These are phyloP conservation scores for Stachybotrys chartarum DNA, from an alignment of 2,329 filamentous ascomycete species.

Conservation along the genomic window DNA sequence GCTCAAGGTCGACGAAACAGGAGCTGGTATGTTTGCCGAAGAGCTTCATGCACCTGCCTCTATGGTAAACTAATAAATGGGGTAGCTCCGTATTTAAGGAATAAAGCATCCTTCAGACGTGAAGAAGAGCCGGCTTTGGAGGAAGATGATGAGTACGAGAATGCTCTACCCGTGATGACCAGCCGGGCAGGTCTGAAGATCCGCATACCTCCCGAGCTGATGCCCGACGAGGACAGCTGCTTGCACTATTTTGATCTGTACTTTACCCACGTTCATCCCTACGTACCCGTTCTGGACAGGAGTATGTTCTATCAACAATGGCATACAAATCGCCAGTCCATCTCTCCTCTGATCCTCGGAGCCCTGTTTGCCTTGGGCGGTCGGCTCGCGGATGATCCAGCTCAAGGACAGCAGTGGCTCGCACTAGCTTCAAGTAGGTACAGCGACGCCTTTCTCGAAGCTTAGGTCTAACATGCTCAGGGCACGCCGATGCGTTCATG, in stretches of 20 bases:
- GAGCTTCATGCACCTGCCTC: not conserved
- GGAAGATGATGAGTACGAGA: conserved; percentile 66
- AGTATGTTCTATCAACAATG: conserved; percentile 81
- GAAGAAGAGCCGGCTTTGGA: conserved; percentile 60
- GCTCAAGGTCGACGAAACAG: conserved; percentile 79
- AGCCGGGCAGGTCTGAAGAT: conserved; percentile 68
- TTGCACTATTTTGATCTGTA: conserved; percentile 85
- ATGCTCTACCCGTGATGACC: conserved; percentile 59
- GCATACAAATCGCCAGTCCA: conserved; percentile 72
- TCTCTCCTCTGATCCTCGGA: conserved; percentile 84
- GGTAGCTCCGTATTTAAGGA: conserved; percentile 76
- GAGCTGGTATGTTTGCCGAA: conserved; percentile 64
- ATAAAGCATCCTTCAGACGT: conserved; percentile 41
- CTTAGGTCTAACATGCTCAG: conserved; percentile 34
- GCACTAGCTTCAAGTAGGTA: conserved; percentile 72
- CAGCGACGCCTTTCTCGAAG: not conserved
- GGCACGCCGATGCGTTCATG: conserved; percentile 89
- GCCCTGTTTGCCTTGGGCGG: conserved; percentile 87
- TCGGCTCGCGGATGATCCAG: conserved; percentile 73
- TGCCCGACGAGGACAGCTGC: conserved; percentile 80
- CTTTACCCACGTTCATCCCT: conserved; percentile 85
- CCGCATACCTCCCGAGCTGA: conserved; percentile 83
- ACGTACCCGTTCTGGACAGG: conserved; percentile 83
- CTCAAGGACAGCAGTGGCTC: conserved; percentile 86
- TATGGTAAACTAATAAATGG: conserved; percentile 5